Evolutionary conservation across 176 grass and related monocot genomes (phyloP), one percentile per base, ranked within the genome.

Genomic region (Zoysia pacifica): DNA sequence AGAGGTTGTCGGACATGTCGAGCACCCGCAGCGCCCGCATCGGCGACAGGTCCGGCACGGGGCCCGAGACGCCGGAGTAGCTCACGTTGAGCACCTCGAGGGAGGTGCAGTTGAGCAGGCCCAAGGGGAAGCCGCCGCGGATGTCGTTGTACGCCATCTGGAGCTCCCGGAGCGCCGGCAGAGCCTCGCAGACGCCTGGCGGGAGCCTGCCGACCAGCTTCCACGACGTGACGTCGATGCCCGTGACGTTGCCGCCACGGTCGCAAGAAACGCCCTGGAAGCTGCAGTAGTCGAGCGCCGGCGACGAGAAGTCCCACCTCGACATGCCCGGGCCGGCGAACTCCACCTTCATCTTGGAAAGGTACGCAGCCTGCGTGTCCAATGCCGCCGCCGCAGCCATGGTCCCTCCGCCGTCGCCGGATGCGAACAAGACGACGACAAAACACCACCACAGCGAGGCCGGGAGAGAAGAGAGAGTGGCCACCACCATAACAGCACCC

Each of bases 201-300:
- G 96, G 90, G 64, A 99, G 81, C 53, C 53, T 18, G 67, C 96
- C 96, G 11, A 67, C 48, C 6, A 99, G 86, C 7, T 58, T 47
- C 96, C 96, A 99, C 5, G 88, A 93, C 19, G 88, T 82, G 39
- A 99, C 82, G 88, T 95, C 83, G 73, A 99, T 81, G 74, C 5
- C 82, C 12, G 90, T 87, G 0, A 94, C 82, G 82, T 93, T 84
- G n/a, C 84, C 75, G 0, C 43, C 35, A 0, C 0, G 1, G 36
- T 94, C 84, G 60, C 96, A 99, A 1, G 15, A 3, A 40, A 99
- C 65, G 14, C 96, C 96, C 0, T 50, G 76, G 63, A 93, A 82
- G 50, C 52, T 44, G 84, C 96, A 99, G 77, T 90, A 87, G 76
- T 79, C 83, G 4, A 38, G 38, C 2, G 43, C 18, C 41, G 37